Percentiles rank a stretch among this genome's conserved stretches.
Evolutionary conservation across 768 basidiomycete species (phyloP).

Genomic region (Glaciozyma martinii): DNA sequence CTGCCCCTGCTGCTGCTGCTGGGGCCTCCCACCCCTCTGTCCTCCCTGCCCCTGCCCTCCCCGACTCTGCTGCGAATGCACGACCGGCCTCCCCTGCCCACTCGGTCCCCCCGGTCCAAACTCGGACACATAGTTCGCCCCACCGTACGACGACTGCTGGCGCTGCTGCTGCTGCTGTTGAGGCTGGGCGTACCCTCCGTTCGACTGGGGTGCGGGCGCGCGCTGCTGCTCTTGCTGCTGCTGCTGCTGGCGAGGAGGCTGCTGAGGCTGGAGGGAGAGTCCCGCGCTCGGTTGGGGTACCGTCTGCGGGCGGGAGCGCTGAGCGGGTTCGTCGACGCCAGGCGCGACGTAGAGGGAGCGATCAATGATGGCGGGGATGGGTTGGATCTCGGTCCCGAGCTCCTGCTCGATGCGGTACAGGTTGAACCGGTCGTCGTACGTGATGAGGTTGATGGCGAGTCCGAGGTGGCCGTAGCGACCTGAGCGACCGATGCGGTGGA

Average conservation of each 20-base stretch:
- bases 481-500: conserved; percentile 85
- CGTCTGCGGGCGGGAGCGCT: conserved; percentile 16
- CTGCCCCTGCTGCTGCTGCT: background rate
- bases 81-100: background rate
- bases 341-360: conserved; percentile 90
- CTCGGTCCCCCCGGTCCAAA: too few relatives aligned
- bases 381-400: conserved; percentile 92
- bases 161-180: conserved; percentile 27
- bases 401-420: conserved; percentile 97
- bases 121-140: background rate
- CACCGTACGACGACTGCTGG: conserved; percentile 21
- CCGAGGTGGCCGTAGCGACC: conserved; percentile 96
- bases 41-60: background rate
- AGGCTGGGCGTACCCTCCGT: conserved; percentile 6
- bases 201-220: conserved; percentile 18
- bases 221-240: conserved; percentile 26
- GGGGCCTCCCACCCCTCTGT: conserved; percentile 7
- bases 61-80: background rate
- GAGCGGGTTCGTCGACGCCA: conserved; percentile 33
- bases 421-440: conserved; percentile 95
- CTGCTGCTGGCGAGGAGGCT: conserved; percentile 12
- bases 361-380: conserved; percentile 86
- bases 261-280: conserved; percentile 3
- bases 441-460: conserved; percentile 93
- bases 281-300: background rate